Evolutionary conservation across 2,329 filamentous ascomycete genomes (phyloP), one percentile per base, ranked within the genome.

Genomic region (Talaromyces verruculosus): DNA sequence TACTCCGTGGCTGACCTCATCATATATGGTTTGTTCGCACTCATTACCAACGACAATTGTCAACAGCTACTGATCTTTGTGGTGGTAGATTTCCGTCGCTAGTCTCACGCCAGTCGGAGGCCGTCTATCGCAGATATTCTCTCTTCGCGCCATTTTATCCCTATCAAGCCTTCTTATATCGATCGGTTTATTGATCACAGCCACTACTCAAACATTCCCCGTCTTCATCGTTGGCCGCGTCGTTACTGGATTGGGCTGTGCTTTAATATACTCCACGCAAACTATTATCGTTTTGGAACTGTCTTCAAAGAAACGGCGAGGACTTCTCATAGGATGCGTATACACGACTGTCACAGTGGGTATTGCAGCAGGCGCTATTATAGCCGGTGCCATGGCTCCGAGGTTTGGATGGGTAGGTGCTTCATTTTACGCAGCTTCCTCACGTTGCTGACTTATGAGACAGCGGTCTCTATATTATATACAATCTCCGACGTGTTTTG

Each of bases 1-100:
- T 64, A 88, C 88, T 41, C 90, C 87, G 76, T 96, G 91, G 91
- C 92, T 95, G 74, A 92, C 90, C 7, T 91, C 90, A 37, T 84
- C 89, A 2, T 96, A 92, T 74, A 82, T 95, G 75, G 80, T 82
- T 75, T 64, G 68, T 62, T 51, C n/a, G 8, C 19, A n/a, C 25
- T 5, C 35, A 22, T 33, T n/a, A n/a, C 28, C n/a, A 8, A 57
- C 19, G 11, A 11, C 33, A 57, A 15, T 35, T n/a, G 25, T 19
- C 53, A 22, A 22, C 8, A 22, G 17, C 19, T 57, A 39, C 25
- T 55, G 55, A 37, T 25, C 33, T 17, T 8, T 39, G 28, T 10
- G 25, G 28, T 43, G 6, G 6, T 70, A 82, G 83, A 84, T 91
- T 62, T 80, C 82, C 28, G 79, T 83, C 75, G 84, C 83, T 35